Percentiles rank a stretch among this genome's conserved stretches.
Evolutionary conservation across 768 basidiomycete genomes (phyloP).

Genomic region (Xerocomus potaroensis): DNA sequence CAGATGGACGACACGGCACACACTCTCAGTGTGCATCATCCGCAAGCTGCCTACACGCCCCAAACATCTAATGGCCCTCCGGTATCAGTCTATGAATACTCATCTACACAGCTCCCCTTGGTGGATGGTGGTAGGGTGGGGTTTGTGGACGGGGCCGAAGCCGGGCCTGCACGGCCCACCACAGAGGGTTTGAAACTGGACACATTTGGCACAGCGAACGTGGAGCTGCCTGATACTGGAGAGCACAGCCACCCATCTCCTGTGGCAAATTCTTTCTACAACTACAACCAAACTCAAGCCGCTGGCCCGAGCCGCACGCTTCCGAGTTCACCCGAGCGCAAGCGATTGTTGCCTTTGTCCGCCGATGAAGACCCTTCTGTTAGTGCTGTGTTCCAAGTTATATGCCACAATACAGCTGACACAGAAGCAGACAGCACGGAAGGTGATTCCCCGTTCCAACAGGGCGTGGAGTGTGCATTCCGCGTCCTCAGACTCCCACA

Average conservation of each 20-base stretch:
- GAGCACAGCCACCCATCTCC: conserved; percentile 19
- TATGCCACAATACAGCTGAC: conserved; percentile 15
- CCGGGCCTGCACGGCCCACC: neutral
- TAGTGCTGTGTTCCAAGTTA: conserved; percentile 8
- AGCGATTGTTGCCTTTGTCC: conserved; percentile 7
- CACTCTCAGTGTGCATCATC: neutral
- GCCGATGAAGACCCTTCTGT: conserved; percentile 9
- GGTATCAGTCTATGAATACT: neutral
- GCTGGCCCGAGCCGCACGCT: conserved; percentile 9
- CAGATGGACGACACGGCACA: neutral
- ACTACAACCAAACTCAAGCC: conserved; percentile 2
- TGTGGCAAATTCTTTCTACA: conserved; percentile 13
- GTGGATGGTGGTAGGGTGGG: neutral
- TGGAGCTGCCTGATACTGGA: neutral
- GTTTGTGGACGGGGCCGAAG: neutral
- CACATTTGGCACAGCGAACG: conserved; percentile 8
- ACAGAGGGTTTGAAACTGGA: neutral
- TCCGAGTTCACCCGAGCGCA: conserved; percentile 21
- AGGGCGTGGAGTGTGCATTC: conserved; percentile 12
- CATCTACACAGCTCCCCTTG: neutral
- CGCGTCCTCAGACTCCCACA: neutral
- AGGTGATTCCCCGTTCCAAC: conserved; percentile 16
- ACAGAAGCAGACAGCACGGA: conserved; percentile 14
- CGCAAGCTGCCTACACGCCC: neutral
- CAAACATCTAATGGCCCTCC: conserved; percentile 2